These are phyloP conservation scores for Pyrus pyrifolia DNA, from an alignment of 306 rosid genomes.

Conservation along the genomic window DNA sequence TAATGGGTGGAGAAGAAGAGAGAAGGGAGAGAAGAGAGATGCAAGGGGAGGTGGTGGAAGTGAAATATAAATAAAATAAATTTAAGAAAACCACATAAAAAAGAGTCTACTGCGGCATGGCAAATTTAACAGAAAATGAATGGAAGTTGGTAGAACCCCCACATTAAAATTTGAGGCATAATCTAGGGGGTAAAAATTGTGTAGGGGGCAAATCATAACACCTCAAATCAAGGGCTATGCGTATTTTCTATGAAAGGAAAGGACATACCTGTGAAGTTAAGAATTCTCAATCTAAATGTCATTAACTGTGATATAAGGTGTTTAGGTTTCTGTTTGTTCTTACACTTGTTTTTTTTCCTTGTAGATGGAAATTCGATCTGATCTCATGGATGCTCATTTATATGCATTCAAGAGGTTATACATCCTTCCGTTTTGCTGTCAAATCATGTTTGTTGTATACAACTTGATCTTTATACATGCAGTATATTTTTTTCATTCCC, in stretches of 20 bases:
- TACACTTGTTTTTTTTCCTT: constrained; percentile 7
- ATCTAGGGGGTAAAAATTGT: not conserved
- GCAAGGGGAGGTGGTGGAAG: not conserved
- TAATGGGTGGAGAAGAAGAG: not conserved
- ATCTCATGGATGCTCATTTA: constrained; percentile 96
- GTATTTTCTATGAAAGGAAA: not conserved
- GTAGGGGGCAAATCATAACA: not conserved
- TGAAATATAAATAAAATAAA: not conserved
- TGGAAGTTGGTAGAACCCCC: not conserved
- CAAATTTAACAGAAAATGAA: not conserved
- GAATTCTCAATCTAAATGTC: not conserved
- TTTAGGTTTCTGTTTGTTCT: constrained; percentile 5
- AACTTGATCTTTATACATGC: constrained; percentile 9
- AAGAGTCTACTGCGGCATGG: not conserved
- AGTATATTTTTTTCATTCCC: constrained; percentile 6
- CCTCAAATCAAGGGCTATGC: not conserved
- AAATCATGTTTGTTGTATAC: not conserved
- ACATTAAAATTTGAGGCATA: not conserved
- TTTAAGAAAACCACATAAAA: not conserved
- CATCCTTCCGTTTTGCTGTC: constrained; percentile 8
- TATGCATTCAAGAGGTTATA: constrained; percentile 87
- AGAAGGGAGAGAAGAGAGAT: not conserved
- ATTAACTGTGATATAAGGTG: not conserved
- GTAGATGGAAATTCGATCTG: constrained; percentile 91
- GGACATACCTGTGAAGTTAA: not conserved